Conservation (phyloP, 805 yeast genomes). For the Suhomyces sp. region DNA sequence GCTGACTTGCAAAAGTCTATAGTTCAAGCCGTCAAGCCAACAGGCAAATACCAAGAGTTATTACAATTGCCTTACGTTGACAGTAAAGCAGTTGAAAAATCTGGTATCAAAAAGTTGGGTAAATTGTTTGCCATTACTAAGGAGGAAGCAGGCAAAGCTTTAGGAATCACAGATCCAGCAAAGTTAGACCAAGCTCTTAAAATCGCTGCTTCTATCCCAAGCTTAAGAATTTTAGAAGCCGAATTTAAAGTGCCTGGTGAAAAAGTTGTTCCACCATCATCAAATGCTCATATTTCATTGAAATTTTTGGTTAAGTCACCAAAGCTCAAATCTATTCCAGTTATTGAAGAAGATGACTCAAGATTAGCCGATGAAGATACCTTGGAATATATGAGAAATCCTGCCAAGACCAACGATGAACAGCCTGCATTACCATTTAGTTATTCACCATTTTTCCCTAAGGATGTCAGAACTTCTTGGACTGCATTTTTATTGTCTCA, state of each 20-base stretch:
- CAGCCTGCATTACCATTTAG: constrained; percentile 71
- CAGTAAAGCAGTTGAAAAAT: constrained; percentile 40
- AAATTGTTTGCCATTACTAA: constrained; percentile 62
- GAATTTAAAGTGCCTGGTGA: constrained; percentile 89
- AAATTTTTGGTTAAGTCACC: constrained; percentile 78
- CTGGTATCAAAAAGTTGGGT: constrained; percentile 61
- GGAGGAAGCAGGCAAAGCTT: constrained; percentile 51
- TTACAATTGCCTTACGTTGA: constrained; percentile 81
- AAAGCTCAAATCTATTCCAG: constrained; percentile 57
- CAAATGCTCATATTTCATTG: constrained; percentile 71
- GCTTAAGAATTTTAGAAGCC: constrained; percentile 63
- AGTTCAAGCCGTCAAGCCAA: constrained; percentile 68
- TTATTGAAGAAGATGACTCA: constrained; percentile 38
- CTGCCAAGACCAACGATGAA: constrained; percentile 60
- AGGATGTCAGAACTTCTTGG: constrained; percentile 52
- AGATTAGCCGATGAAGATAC: constrained; percentile 56
- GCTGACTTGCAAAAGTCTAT: constrained; percentile 68
- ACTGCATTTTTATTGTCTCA: constrained; percentile 67
- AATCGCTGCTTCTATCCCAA: constrained; percentile 67
- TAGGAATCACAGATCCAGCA: constrained; percentile 51
- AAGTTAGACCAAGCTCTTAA: constrained; percentile 49
- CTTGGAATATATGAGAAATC: constrained; percentile 68
- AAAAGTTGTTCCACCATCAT: constrained; percentile 55
- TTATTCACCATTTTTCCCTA: constrained; percentile 77
- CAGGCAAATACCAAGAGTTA: constrained; percentile 57